These are phyloP conservation scores for Suillus decipiens DNA, from an alignment of 768 basidiomycete species.

Conservation along the genomic window DNA sequence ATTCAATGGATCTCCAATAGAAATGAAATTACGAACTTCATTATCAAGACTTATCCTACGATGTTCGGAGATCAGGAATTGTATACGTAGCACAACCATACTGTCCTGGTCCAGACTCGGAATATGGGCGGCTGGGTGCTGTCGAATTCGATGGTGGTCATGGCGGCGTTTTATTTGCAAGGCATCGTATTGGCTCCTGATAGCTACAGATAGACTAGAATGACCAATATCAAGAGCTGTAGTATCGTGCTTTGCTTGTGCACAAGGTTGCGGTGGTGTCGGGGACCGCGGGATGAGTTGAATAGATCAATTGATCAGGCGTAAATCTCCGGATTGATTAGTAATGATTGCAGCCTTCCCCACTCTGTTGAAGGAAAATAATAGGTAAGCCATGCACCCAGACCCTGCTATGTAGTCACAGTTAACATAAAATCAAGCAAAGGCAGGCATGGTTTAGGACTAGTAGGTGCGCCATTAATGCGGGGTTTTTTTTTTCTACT, in stretches of 20 bases:
- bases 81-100: constrained; percentile 1
- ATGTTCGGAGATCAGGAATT: not conserved
- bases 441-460: not conserved
- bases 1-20: not conserved
- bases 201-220: not conserved
- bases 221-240: not conserved
- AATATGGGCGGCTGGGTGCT: not conserved
- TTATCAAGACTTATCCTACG: not conserved
- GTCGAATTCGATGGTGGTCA: not conserved
- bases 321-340: not conserved
- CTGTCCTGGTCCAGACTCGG: not conserved
- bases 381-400: not conserved
- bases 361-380: not conserved
- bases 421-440: not conserved
- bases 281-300: not conserved
- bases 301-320: not conserved
- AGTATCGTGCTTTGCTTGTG: not conserved
- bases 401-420: not conserved
- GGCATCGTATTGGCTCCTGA: not conserved
- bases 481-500: not conserved
- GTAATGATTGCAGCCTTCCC: not conserved
- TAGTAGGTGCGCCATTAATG: constrained; percentile 2
- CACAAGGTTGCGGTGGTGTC: not conserved
- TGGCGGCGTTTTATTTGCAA: not conserved
- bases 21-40: not conserved